A percentile compares a stretch with the other conserved stretches of the same genome.
Evolutionary conservation across 2,329 filamentous ascomycete genomes (phyloP).

Genomic region (Ascocoryne sarcoides): DNA sequence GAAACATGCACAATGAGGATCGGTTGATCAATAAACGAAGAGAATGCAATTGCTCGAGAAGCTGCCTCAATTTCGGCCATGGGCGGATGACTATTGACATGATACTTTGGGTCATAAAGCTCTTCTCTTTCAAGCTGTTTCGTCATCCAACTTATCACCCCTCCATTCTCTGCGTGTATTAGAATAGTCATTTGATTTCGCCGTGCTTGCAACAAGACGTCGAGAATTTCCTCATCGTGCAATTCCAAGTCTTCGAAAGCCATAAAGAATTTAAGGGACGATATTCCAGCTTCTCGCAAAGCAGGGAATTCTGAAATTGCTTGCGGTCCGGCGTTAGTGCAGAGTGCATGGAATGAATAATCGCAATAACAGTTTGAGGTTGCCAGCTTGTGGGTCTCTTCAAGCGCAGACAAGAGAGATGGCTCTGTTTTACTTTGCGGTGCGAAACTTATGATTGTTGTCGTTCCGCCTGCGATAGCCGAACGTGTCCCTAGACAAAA

Average conservation of each 20-base stretch:
- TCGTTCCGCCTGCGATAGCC: conserved; percentile 40
- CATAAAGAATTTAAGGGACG: conserved; percentile 37
- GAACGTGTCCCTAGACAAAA: conserved; percentile 31
- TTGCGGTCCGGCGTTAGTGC: conserved; percentile 32
- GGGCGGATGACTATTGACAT: conserved; percentile 39
- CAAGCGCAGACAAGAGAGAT: conserved; percentile 35
- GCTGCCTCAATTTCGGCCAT: conserved; percentile 44
- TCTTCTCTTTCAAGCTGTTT: conserved; percentile 40
- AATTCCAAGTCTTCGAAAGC: conserved; percentile 35
- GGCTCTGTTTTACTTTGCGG: conserved; percentile 37
- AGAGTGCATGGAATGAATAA: conserved; percentile 40
- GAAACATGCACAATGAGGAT: conserved; percentile 47
- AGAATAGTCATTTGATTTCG: conserved; percentile 42
- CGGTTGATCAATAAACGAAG: conserved; percentile 41
- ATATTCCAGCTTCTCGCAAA: conserved; percentile 31
- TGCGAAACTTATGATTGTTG: conserved; percentile 40
- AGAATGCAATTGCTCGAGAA: conserved; percentile 42
- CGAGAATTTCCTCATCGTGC: conserved; percentile 33
- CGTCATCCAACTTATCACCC: conserved; percentile 45
- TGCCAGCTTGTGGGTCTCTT: conserved; percentile 35
- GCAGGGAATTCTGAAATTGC: conserved; percentile 28
- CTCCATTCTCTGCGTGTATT: conserved; percentile 46
- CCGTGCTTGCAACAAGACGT: conserved; percentile 34
- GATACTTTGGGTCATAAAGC: conserved; percentile 42
- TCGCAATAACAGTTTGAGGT: conserved; percentile 38